Evolutionary conservation across 208 protist species (phyloP).

Genomic region (Leishmania guyanensis): DNA sequence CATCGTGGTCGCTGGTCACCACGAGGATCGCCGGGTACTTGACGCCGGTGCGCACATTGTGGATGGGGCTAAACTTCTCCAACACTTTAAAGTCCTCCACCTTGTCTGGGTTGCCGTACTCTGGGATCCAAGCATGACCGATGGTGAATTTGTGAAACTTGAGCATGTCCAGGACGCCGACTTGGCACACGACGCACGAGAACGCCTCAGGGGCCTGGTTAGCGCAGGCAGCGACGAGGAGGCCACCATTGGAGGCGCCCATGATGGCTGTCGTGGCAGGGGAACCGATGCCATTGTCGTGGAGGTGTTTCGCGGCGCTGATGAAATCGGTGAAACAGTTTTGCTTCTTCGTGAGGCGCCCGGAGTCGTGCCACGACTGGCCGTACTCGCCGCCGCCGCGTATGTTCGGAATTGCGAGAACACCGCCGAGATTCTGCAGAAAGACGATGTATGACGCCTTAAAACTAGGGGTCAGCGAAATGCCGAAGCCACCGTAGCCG

Average conservation of each 20-base stretch:
- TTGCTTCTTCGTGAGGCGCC: conserved; percentile 77
- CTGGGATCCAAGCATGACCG: conserved; percentile 92
- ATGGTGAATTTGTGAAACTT: conserved; percentile 97
- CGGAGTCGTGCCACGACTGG: conserved; percentile 92
- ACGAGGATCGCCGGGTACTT: conserved; percentile 93
- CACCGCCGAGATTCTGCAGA: conserved; percentile 77
- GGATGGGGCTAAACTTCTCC: conserved; percentile 94
- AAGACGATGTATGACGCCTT: conserved; percentile 76
- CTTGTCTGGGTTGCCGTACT: conserved; percentile 94
- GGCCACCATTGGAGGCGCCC: conserved; percentile 95
- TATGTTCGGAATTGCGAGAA: conserved; percentile 94
- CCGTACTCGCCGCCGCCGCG: conserved; percentile 96
- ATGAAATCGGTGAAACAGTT: conserved; percentile 93
- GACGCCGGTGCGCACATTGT: conserved; percentile 83
- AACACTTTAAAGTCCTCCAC: conserved; percentile 92
- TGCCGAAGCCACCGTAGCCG: conserved; percentile 95
- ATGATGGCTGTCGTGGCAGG: conserved; percentile 88
- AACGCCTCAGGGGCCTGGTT: conserved; percentile 92
- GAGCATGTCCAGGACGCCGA: conserved; percentile 95
- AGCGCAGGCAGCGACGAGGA: conserved; percentile 88
- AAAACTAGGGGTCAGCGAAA: conserved; percentile 87
- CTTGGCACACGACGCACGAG: conserved; percentile 83
- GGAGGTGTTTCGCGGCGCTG: conserved; percentile 73
- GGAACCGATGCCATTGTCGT: conserved; percentile 73
- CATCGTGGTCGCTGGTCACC: conserved; percentile 95